Conservation (phyloP, 192 early-diverging fungal species). For the Mortierella alpina region DNA sequence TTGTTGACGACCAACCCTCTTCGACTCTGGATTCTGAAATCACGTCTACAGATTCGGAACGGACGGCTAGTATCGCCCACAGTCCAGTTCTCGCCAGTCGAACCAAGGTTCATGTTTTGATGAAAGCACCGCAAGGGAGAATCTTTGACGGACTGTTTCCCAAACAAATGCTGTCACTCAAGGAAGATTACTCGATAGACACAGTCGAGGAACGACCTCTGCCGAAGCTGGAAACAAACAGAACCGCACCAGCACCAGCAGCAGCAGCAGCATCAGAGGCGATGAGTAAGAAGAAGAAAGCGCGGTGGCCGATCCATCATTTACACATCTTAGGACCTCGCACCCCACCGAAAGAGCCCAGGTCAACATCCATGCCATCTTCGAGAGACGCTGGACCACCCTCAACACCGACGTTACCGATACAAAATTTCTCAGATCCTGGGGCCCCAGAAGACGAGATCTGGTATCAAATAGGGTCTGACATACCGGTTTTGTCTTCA, state of each 20-base stretch:
- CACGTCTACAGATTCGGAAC: too few species aligned
- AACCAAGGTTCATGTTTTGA: constrained; percentile 20
- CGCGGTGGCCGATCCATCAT: constrained; percentile 36
- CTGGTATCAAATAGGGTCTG: constrained; percentile 30
- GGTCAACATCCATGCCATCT: neutral
- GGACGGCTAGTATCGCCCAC: neutral
- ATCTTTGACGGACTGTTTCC: constrained; percentile 29
- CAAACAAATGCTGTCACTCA: constrained; percentile 16
- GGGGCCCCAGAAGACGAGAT: constrained; percentile 9
- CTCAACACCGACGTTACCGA: neutral
- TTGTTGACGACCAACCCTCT: neutral
- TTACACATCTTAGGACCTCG: constrained; percentile 21
- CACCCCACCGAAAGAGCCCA: neutral
- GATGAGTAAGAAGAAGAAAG: constrained; percentile 3
- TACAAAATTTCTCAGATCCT: neutral
- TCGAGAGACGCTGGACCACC: neutral
- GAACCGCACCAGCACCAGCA: neutral
- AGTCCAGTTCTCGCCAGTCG: neutral
- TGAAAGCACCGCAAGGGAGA: constrained; percentile 14
- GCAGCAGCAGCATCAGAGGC: neutral
- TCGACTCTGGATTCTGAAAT: too few species aligned
- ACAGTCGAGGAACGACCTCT: neutral
- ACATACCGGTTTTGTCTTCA: constrained; percentile 13
- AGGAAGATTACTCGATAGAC: constrained; percentile 18
- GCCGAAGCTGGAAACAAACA: too few species aligned